Evolutionary conservation across 257 asterid genomes (phyloP).

Genomic region (Solanum chiquidenum): DNA sequence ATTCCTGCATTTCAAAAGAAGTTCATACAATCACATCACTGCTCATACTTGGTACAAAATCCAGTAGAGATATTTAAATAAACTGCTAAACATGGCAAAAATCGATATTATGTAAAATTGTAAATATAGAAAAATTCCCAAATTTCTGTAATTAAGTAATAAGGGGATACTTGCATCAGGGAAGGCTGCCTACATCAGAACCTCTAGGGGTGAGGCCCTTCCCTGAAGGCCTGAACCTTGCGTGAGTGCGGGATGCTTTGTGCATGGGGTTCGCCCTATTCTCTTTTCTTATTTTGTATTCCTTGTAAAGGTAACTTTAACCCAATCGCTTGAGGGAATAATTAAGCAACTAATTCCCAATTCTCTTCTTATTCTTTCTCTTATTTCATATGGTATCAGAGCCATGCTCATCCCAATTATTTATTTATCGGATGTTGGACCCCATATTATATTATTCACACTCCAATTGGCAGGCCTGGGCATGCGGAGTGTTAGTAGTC

Average conservation of each 20-base stretch:
- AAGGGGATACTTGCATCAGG: not conserved
- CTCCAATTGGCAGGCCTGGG: not conserved
- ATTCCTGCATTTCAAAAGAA: slow-evolving; percentile 35
- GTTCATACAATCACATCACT: not conserved
- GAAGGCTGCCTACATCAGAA: not conserved
- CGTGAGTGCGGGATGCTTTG: not conserved
- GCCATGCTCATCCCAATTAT: not conserved
- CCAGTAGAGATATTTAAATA: not conserved
- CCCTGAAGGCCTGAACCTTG: not conserved
- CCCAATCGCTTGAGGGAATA: not conserved
- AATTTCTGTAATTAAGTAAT: not conserved
- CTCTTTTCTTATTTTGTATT: not conserved
- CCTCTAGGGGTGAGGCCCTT: not conserved
- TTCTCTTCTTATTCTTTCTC: not conserved
- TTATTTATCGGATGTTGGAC: not conserved
- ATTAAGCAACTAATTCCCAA: not conserved
- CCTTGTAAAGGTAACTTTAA: not conserved
- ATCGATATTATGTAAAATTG: not conserved
- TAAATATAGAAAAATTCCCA: not conserved
- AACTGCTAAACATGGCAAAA: not conserved
- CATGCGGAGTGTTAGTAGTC: not conserved
- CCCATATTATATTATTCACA: not conserved
- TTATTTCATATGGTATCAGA: not conserved
- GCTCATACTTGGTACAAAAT: not conserved
- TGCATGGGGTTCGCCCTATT: not conserved